Conservation (phyloP, 2,329 filamentous ascomycete genomes). For the Teratosphaeria viscida region DNA sequence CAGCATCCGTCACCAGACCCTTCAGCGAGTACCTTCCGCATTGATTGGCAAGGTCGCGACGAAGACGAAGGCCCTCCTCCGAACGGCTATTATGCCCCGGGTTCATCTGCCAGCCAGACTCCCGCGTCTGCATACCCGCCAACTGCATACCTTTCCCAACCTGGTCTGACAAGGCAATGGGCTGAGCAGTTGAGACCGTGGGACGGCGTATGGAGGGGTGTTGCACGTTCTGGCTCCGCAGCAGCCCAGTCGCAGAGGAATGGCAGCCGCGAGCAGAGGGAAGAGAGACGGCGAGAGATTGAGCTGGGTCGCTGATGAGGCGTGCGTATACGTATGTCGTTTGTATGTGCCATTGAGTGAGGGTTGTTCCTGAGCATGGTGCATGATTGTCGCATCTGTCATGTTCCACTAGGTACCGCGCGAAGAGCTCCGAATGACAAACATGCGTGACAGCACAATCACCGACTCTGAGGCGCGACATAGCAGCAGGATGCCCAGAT, state of each 20-base stretch:
- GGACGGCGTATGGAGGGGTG: conserved; percentile 23
- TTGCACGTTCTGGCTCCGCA: background rate
- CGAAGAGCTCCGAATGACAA: too few species aligned
- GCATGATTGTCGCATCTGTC: too few species aligned
- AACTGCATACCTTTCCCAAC: conserved; percentile 6
- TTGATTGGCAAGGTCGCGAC: conserved; percentile 26
- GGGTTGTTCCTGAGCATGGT: too few species aligned
- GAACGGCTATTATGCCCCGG: conserved; percentile 19
- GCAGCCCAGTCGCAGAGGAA: conserved; percentile 1
- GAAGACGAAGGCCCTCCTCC: conserved; percentile 15
- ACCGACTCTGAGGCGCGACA: too few species aligned
- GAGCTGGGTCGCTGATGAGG: conserved; percentile 23
- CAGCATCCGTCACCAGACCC: conserved; percentile 22
- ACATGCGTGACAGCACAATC: too few species aligned
- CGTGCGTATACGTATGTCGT: background rate
- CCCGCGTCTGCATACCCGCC: conserved; percentile 7
- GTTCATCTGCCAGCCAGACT: background rate
- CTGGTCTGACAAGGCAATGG: conserved; percentile 10
- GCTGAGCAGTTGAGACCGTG: conserved; percentile 18
- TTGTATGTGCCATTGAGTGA: too few species aligned
- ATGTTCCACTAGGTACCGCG: too few species aligned
- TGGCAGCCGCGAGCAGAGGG: conserved; percentile 10
- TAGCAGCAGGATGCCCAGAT: too few species aligned
- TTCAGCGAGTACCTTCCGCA: conserved; percentile 32
- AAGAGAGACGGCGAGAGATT: conserved; percentile 29